Evolutionary conservation across 768 basidiomycete genomes (phyloP).

Genomic region (Roridomyces roridus): DNA sequence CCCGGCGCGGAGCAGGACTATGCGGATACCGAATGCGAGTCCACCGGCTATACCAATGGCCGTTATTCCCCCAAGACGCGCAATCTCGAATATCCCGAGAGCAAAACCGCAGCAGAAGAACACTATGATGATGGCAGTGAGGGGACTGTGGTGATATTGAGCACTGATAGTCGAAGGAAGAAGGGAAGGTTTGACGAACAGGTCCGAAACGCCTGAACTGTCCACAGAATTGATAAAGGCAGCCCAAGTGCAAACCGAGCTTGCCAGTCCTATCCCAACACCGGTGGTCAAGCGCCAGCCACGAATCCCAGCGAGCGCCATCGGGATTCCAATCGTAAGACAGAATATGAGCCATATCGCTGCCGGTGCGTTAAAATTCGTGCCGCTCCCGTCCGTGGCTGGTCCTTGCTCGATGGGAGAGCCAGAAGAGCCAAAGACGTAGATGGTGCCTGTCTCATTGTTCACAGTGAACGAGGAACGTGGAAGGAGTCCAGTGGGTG

Average conservation of each 20-base stretch:
- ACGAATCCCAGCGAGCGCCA: constrained; percentile 62
- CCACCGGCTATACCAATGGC: constrained; percentile 60
- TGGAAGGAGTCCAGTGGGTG: constrained; percentile 8
- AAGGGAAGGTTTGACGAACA: constrained; percentile 23
- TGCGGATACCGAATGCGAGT: constrained; percentile 59
- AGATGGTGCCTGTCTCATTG: constrained; percentile 44
- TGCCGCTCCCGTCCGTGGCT: constrained; percentile 66
- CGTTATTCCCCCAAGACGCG: constrained; percentile 52
- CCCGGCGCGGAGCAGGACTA: constrained; percentile 54
- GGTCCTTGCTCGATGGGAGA: constrained; percentile 55
- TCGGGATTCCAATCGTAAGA: constrained; percentile 56
- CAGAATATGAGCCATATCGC: constrained; percentile 65
- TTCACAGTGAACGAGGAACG: constrained; percentile 24
- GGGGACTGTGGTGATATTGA: constrained; percentile 25
- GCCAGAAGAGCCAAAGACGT: constrained; percentile 52
- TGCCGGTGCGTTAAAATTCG: constrained; percentile 52
- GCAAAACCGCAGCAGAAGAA: constrained; percentile 58
- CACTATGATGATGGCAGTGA: constrained; percentile 54
- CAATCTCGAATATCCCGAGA: constrained; percentile 59
- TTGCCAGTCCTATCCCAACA: constrained; percentile 57
- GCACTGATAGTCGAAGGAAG: not conserved
- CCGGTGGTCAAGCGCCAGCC: constrained; percentile 64
- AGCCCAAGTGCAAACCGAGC: constrained; percentile 60
- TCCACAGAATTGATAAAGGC: constrained; percentile 63
- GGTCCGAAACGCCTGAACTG: constrained; percentile 55